Evolutionary conservation across 2,329 filamentous ascomycete species (phyloP).

Genomic region (Aciculosporium take): DNA sequence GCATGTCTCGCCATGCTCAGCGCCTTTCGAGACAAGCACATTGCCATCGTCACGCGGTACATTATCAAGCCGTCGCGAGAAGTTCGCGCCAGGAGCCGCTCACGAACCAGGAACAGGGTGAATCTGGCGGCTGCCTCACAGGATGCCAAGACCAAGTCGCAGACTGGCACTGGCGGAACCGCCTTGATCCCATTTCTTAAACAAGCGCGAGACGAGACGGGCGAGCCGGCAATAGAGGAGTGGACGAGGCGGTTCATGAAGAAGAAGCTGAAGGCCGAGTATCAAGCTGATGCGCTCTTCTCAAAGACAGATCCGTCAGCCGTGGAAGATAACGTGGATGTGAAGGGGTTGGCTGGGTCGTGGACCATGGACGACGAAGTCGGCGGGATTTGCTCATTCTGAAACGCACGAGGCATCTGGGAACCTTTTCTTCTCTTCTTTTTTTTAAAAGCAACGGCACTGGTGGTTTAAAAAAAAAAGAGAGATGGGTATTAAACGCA

Average conservation of each 20-base stretch:
- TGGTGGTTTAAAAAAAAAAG: neutral
- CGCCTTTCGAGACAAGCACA: constrained; percentile 78
- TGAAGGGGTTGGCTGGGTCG: constrained; percentile 60
- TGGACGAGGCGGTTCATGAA: constrained; percentile 48
- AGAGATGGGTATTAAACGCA: neutral
- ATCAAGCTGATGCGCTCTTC: constrained; percentile 42
- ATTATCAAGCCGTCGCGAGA: constrained; percentile 81
- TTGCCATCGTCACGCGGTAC: constrained; percentile 90
- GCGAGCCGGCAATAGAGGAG: constrained; percentile 66
- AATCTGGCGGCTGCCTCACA: constrained; percentile 51
- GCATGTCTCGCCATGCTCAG: constrained; percentile 63
- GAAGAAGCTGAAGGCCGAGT: constrained; percentile 32
- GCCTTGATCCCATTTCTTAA: constrained; percentile 91
- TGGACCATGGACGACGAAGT: constrained; percentile 81
- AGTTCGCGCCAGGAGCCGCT: constrained; percentile 48
- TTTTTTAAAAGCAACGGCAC: neutral
- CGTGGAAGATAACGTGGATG: constrained; percentile 30
- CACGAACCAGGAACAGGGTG: constrained; percentile 35
- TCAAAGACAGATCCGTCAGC: constrained; percentile 33
- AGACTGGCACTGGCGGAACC: constrained; percentile 86
- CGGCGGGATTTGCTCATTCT: constrained; percentile 48
- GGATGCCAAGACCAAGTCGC: constrained; percentile 37
- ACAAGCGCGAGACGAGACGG: constrained; percentile 90
- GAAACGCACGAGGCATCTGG: neutral
- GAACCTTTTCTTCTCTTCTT: neutral